Evolutionary conservation across 208 protist genomes (phyloP).

Genomic region (Leishmania amazonensis): DNA sequence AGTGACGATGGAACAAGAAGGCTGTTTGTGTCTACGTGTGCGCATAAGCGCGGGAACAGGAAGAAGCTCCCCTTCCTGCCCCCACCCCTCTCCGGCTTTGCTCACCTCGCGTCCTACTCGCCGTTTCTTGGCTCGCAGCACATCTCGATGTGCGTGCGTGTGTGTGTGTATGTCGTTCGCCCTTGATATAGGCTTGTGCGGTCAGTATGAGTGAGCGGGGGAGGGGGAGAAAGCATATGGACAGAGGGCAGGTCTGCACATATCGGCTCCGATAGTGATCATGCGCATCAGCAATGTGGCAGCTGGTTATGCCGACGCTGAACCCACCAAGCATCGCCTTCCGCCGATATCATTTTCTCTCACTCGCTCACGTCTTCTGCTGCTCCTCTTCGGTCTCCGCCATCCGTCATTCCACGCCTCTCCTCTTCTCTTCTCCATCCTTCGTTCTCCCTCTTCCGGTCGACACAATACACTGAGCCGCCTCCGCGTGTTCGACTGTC

Average conservation of each 20-base stretch:
- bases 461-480: not conserved
- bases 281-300: not conserved
- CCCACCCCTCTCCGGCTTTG: not conserved
- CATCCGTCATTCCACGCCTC: not conserved
- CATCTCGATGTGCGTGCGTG: not conserved
- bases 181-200: not conserved
- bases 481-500: not conserved
- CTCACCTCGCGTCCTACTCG: not conserved
- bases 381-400: not conserved
- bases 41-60: not conserved
- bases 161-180: not conserved
- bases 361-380: slow-evolving; percentile 6
- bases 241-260: not conserved
- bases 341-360: not conserved
- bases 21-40: not conserved
- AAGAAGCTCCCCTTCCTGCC: not conserved
- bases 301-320: not conserved
- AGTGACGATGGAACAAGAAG: not conserved
- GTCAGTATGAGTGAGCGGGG: not conserved
- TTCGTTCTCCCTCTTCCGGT: not conserved
- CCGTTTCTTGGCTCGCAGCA: not conserved
- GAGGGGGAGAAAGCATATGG: not conserved
- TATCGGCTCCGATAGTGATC: not conserved
- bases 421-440: not conserved
- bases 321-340: not conserved